phyloP scores from a whole-genome alignment of 768 basidiomycete species.

The Calocybe indica region DNA sequence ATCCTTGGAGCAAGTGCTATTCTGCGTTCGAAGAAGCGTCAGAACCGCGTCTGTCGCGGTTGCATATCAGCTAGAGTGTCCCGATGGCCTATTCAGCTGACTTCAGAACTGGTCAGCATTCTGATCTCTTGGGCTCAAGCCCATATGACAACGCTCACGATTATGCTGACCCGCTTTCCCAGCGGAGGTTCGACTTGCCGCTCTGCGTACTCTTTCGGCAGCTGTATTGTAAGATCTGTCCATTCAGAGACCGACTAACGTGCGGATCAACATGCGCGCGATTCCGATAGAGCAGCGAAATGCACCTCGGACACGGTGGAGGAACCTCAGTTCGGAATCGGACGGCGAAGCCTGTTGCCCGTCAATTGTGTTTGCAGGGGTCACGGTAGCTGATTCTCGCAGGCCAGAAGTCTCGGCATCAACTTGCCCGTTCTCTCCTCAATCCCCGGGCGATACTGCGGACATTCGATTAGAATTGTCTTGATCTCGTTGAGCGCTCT shows the following conservation, averaged over 20 bases:
- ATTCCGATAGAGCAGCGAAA: too few relatives aligned
- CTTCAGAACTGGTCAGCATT: not conserved
- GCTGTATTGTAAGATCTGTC: constrained; percentile 3
- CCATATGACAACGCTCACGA: constrained; percentile 3
- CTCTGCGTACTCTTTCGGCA: constrained; percentile 9
- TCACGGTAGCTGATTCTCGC: too few relatives aligned
- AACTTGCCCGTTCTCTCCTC: too few relatives aligned
- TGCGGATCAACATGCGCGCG: too few relatives aligned
- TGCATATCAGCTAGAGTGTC: constrained; percentile 8
- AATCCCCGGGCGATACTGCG: too few relatives aligned
- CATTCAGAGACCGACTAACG: not conserved
- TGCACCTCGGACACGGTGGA: too few relatives aligned
- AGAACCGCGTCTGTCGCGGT: constrained; percentile 1
- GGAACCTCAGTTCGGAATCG: too few relatives aligned
- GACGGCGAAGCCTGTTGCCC: too few relatives aligned
- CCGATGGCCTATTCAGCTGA: constrained; percentile 11
- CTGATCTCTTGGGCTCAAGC: not conserved
- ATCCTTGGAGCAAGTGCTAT: constrained; percentile 6
- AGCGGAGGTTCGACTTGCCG: constrained; percentile 8
- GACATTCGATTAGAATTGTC: too few relatives aligned
- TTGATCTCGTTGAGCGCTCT: too few relatives aligned
- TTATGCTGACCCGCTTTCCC: constrained; percentile 3
- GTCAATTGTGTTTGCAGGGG: too few relatives aligned
- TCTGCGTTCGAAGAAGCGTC: not conserved
- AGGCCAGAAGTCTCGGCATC: too few relatives aligned